Evolutionary conservation across 768 basidiomycete genomes (phyloP).

Genomic region (Exsudoporus frostii): DNA sequence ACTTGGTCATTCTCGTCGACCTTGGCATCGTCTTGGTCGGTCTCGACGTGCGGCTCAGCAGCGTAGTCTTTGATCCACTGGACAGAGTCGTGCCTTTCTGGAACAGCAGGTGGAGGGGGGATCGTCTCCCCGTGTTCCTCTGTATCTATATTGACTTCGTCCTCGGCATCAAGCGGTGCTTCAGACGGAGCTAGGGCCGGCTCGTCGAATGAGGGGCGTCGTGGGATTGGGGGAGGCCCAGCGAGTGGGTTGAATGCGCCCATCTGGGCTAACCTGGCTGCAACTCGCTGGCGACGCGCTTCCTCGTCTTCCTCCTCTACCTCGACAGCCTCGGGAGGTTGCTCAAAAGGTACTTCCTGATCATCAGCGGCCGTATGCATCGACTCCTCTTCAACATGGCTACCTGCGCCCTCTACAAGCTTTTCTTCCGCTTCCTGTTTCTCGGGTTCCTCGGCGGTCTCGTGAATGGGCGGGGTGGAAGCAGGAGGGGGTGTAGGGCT

Average conservation of each 20-base stretch:
- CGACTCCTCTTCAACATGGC: background rate
- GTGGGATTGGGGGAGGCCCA: slow-evolving; percentile 29
- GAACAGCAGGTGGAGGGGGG: slow-evolving; percentile 19
- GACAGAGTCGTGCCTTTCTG: slow-evolving; percentile 20
- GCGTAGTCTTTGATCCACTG: slow-evolving; percentile 13
- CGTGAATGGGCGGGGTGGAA: slow-evolving; percentile 1
- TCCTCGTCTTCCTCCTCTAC: slow-evolving; percentile 47
- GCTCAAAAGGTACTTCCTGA: slow-evolving; percentile 1
- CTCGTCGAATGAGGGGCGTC: slow-evolving; percentile 18
- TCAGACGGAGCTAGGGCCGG: background rate
- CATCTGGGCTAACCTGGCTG: slow-evolving; percentile 58
- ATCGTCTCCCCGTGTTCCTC: slow-evolving; percentile 24
- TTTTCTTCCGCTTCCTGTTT: slow-evolving; percentile 16
- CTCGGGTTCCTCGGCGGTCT: slow-evolving; percentile 6
- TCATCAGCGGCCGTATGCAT: slow-evolving; percentile 3
- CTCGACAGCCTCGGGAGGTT: background rate
- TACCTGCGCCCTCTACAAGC: slow-evolving; percentile 1
- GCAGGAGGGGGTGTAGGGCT: background rate
- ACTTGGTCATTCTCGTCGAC: slow-evolving; percentile 14
- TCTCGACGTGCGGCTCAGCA: slow-evolving; percentile 13
- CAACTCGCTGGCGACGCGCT: slow-evolving; percentile 52
- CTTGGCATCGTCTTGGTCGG: slow-evolving; percentile 15
- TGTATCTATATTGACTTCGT: slow-evolving; percentile 24
- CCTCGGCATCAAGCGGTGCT: slow-evolving; percentile 17
- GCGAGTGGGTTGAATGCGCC: slow-evolving; percentile 59